Evolutionary conservation across 257 asterid genomes (phyloP).

Genomic region (Cynanchum wilfordii): DNA sequence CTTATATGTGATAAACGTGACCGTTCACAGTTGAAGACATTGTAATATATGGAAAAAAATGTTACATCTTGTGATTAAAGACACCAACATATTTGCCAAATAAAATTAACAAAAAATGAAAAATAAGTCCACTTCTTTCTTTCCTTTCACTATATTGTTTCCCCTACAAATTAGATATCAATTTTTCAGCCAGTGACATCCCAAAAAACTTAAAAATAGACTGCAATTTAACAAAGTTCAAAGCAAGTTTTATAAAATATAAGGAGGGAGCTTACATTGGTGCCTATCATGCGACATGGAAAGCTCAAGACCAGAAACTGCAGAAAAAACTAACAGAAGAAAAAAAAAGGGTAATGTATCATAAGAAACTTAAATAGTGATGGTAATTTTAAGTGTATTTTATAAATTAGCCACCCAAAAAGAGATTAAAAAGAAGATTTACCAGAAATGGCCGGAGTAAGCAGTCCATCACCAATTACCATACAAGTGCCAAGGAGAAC

Average conservation of each 20-base stretch:
- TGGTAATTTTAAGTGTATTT: background rate
- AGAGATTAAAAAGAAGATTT: background rate
- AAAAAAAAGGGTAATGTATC: conserved; percentile 7
- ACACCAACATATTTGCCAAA: background rate
- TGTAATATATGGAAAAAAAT: background rate
- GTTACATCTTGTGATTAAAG: background rate
- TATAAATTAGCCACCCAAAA: background rate
- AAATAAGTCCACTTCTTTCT: background rate
- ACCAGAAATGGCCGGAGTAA: conserved; percentile 98
- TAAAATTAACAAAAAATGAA: background rate
- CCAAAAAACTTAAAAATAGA: background rate
- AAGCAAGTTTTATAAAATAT: background rate
- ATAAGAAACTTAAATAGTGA: background rate
- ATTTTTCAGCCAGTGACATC: background rate
- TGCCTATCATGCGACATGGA: conserved; percentile 95
- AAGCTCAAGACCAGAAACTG: conserved; percentile 94
- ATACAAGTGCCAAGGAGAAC: conserved; percentile 96
- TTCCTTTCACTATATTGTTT: background rate
- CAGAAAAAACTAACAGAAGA: conserved; percentile 71
- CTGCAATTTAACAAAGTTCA: background rate
- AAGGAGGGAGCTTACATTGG: conserved; percentile 54
- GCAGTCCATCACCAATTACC: conserved; percentile 98
- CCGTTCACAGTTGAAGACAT: background rate
- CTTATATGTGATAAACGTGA: conserved; percentile 2
- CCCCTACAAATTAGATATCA: conserved; percentile 1